Evolutionary conservation across 2,329 filamentous ascomycete genomes (phyloP).

Genomic region (Pestalotiopsis sp.): DNA sequence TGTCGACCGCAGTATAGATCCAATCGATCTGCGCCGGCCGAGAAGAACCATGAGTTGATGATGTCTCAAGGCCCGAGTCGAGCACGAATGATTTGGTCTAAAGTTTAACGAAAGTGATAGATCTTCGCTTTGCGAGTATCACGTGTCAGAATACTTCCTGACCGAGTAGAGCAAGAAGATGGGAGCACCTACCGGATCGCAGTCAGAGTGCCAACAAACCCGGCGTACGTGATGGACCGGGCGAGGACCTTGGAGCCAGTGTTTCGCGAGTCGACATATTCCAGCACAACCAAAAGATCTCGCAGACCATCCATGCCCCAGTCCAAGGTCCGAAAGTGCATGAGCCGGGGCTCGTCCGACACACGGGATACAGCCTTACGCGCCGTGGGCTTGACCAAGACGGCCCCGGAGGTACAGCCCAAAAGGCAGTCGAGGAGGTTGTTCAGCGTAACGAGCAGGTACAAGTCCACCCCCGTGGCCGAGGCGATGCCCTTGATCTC

Average conservation of each 20-base stretch:
- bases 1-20: conserved; percentile 48
- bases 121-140: conserved; percentile 30
- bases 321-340: conserved; percentile 60
- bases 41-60: conserved; percentile 57
- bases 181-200: conserved; percentile 42
- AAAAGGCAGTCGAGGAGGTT: conserved; percentile 65
- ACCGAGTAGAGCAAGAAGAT: not conserved
- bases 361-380: not conserved
- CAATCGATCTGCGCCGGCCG: conserved; percentile 55
- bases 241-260: conserved; percentile 42
- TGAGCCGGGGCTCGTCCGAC: conserved; percentile 32
- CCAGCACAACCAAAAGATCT: conserved; percentile 52
- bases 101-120: conserved; percentile 55
- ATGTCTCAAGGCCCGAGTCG: conserved; percentile 41
- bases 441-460: conserved; percentile 65
- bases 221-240: conserved; percentile 51
- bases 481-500: conserved; percentile 63
- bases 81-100: conserved; percentile 48
- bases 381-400: conserved; percentile 41
- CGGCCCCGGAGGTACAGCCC: conserved; percentile 62
- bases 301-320: conserved; percentile 57
- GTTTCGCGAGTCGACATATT: conserved; percentile 43
- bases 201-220: conserved; percentile 54
- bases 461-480: conserved; percentile 55
- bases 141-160: not conserved